Evolutionary conservation across 805 yeast genomes (phyloP).

Genomic region (Ogataea thermomethanolica): DNA sequence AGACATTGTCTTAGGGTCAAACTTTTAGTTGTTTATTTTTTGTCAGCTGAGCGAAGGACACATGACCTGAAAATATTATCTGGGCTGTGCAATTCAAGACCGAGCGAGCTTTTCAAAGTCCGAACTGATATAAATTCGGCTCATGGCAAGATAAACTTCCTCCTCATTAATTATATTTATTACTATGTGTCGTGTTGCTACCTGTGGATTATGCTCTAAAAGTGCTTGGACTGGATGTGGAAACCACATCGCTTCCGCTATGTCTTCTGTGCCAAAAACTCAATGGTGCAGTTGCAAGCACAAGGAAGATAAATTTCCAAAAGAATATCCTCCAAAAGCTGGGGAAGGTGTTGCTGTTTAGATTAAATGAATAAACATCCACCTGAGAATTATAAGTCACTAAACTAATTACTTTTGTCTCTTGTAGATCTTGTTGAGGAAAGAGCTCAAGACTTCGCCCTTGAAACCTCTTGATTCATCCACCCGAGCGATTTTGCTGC

Average conservation of each 20-base stretch:
- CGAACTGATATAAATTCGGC: neutral
- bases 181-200: conserved; percentile 36
- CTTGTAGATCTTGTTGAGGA: conserved; percentile 89
- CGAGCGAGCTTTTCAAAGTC: no score
- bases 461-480: conserved; percentile 96
- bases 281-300: conserved; percentile 38
- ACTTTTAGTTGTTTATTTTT: conserved; percentile 4
- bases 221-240: conserved; percentile 47
- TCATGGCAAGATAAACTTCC: neutral
- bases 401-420: conserved; percentile 64
- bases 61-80: conserved; percentile 11
- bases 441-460: conserved; percentile 75
- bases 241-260: conserved; percentile 39
- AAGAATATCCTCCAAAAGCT: conserved; percentile 36
- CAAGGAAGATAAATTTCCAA: conserved; percentile 23
- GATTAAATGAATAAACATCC: neutral
- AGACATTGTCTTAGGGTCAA: conserved; percentile 6
- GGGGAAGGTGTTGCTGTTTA: conserved; percentile 31
- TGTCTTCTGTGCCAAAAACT: conserved; percentile 34
- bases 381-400: neutral
- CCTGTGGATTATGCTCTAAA: conserved; percentile 32
- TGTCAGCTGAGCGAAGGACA: conserved; percentile 23
- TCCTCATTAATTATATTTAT: neutral
- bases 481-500: conserved; percentile 56
- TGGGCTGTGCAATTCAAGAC: no score